A percentile compares a stretch with the other conserved stretches of the same genome.
Conservation (phyloP, 371 early-diverging fungal species). For the Mortierella sp. region DNA sequence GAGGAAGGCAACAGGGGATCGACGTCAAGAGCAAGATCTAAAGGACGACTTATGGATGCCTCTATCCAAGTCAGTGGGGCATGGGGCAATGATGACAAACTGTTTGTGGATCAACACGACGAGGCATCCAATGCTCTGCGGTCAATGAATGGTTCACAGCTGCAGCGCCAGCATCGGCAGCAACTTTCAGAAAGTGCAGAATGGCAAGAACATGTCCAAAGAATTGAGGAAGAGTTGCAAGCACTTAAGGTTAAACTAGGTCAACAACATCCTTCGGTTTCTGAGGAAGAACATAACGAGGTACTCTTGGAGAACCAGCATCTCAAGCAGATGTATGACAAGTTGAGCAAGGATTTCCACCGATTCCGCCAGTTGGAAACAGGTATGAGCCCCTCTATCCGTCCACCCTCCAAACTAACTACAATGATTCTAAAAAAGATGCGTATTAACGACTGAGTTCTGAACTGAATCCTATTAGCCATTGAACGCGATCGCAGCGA, state of each 20-base stretch:
- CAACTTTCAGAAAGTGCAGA: background rate
- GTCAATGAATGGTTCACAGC: no score
- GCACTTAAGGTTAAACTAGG: constrained; percentile 21
- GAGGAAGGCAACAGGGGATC: background rate
- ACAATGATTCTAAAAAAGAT: no score
- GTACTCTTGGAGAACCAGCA: constrained; percentile 24
- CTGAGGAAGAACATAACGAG: constrained; percentile 17
- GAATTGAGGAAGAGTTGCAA: constrained; percentile 32
- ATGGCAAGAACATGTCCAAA: constrained; percentile 26
- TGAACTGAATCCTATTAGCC: no score
- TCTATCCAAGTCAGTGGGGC: constrained; percentile 30
- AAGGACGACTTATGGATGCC: constrained; percentile 13
- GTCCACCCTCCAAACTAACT: background rate
- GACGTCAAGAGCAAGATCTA: background rate
- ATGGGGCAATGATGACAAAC: constrained; percentile 19
- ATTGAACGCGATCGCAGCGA: constrained; percentile 1
- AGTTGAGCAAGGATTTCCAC: constrained; percentile 16
- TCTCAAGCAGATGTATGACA: constrained; percentile 26
- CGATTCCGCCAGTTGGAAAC: constrained; percentile 2
- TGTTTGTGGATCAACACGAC: background rate
- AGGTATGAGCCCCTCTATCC: constrained; percentile 10
- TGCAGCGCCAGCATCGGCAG: background rate
- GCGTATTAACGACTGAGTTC: no score
- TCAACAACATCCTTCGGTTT: background rate
- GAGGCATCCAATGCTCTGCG: background rate